Evolutionary conservation across 306 rosid species (phyloP).

Genomic region (Begonia masoniana): DNA sequence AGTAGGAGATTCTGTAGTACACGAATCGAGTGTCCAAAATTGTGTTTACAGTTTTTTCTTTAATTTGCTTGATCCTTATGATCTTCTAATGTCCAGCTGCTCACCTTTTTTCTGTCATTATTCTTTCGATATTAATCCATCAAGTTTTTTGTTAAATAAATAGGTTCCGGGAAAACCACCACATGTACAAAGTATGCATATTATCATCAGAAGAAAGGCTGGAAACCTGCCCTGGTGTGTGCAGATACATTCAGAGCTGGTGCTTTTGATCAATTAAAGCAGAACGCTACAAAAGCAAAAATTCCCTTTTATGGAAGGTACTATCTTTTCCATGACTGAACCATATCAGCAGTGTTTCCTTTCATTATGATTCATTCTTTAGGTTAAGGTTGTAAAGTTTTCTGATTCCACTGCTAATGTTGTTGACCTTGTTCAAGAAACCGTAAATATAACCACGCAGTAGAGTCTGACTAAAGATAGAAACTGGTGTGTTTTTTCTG

Average conservation of each 20-base stretch:
- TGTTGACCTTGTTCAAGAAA: too few relatives aligned
- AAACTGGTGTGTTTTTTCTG: too few relatives aligned
- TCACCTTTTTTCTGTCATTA: neutral
- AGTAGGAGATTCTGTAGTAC: too few relatives aligned
- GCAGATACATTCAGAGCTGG: constrained; percentile 98
- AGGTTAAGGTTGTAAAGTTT: too few relatives aligned
- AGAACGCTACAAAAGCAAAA: constrained; percentile 85
- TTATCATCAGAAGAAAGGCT: constrained; percentile 83
- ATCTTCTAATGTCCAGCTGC: neutral
- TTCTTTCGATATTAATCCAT: neutral
- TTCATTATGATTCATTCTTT: too few relatives aligned
- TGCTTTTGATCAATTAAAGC: constrained; percentile 95
- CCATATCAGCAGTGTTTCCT: too few relatives aligned
- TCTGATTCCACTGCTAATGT: too few relatives aligned
- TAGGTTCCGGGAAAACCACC: constrained; percentile 91
- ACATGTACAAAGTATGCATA: constrained; percentile 80
- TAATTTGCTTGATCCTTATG: neutral
- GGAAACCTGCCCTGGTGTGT: constrained; percentile 96
- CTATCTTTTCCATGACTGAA: neutral
- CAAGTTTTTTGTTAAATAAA: constrained; percentile 7
- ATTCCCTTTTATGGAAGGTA: constrained; percentile 97
- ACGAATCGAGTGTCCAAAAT: too few relatives aligned
- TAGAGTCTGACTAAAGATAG: too few relatives aligned
- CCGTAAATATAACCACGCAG: too few relatives aligned
- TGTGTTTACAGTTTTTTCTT: too few relatives aligned